Conservation (phyloP, 176 grass and related monocot species). For the Avena insularis region DNA sequence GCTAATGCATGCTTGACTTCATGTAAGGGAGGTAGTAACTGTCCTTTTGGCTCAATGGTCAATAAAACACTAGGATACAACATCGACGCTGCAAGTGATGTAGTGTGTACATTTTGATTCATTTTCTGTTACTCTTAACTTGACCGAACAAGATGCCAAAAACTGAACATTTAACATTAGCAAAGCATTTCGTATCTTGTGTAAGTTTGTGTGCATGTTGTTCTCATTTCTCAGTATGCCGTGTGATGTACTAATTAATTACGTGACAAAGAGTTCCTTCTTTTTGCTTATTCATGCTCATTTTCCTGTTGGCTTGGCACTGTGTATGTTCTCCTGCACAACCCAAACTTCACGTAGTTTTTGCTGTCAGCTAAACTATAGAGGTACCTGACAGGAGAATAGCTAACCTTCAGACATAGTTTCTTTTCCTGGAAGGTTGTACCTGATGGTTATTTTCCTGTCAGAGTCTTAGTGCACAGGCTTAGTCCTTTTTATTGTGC, state of each 20-base stretch:
- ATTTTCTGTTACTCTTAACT: background rate
- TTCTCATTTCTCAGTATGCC: background rate
- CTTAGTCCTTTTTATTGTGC: background rate
- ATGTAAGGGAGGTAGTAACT: background rate
- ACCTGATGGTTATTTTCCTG: background rate
- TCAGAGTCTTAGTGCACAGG: background rate
- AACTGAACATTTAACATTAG: background rate
- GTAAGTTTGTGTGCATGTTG: background rate
- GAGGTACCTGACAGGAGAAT: background rate
- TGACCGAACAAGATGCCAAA: background rate
- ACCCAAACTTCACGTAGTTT: background rate
- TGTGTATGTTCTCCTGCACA: no score
- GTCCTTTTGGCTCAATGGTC: background rate
- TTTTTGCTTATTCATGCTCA: background rate
- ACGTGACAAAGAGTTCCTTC: background rate
- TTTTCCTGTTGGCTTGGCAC: background rate
- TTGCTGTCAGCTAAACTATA: background rate
- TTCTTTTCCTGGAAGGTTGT: background rate
- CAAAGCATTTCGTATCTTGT: background rate
- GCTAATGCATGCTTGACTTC: no score
- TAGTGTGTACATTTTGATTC: background rate
- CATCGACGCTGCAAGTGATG: background rate
- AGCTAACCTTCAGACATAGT: background rate
- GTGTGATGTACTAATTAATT: background rate
- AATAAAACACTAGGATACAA: background rate